These are phyloP conservation scores for Psidium guajava DNA, from an alignment of 345 rosid genomes.

Conservation along the genomic window DNA sequence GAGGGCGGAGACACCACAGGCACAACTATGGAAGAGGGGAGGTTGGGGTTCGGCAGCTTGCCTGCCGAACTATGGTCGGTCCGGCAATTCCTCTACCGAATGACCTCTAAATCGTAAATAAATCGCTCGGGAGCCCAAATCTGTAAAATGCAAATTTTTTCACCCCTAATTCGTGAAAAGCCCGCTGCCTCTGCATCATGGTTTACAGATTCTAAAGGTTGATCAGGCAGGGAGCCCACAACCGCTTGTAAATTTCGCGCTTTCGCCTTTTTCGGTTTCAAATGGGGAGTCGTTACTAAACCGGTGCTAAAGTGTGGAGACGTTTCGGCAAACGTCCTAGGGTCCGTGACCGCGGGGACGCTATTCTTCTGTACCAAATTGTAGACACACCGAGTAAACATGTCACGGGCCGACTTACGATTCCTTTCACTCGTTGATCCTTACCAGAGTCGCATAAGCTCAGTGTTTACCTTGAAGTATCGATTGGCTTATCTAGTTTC, in stretches of 20 bases:
- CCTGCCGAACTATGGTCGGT: too few relatives aligned
- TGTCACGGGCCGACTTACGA: fast-evolving
- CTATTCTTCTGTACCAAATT: fast-evolving
- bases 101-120: too few relatives aligned
- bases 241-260: not conserved
- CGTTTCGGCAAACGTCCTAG: not conserved
- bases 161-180: too few relatives aligned
- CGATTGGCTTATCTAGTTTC: too few relatives aligned
- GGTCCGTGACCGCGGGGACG: not conserved
- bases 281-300: not conserved
- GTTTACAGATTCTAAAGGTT: not conserved
- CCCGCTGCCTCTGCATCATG: not conserved
- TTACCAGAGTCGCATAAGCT: not conserved
- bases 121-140: too few relatives aligned
- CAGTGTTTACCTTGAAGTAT: too few relatives aligned
- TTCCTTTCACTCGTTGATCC: not conserved
- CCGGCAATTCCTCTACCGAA: too few relatives aligned
- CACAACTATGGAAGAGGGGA: too few relatives aligned
- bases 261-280: not conserved
- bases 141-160: too few relatives aligned
- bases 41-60: too few relatives aligned
- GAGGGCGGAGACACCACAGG: too few relatives aligned
- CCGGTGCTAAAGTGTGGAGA: not conserved
- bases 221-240: not conserved
- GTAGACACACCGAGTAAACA: not conserved